Evolutionary conservation across 495 filamentous ascomycete genomes (phyloP).

Genomic region (Trypethelium eluteriae): DNA sequence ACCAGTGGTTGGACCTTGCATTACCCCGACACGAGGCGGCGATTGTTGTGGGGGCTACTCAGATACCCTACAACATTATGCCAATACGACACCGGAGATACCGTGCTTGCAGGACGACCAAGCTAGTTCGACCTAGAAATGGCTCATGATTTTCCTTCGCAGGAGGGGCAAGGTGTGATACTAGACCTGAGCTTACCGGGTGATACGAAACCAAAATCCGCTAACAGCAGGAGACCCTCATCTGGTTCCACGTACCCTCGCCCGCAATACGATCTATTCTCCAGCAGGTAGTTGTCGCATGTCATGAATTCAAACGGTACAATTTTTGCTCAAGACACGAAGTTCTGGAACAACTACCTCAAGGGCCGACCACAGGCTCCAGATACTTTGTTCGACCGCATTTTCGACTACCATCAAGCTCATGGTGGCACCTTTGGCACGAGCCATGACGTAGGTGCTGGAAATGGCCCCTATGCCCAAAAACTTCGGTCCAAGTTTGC

Average conservation of each 20-base stretch:
- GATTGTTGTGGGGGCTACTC: neutral
- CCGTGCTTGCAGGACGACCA: neutral
- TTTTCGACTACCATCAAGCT: conserved; percentile 28
- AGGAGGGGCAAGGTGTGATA: neutral
- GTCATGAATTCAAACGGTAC: neutral
- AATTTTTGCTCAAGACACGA: conserved; percentile 12
- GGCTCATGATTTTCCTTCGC: neutral
- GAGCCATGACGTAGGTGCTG: conserved; percentile 23
- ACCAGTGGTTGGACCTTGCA: neutral
- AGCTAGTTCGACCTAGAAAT: neutral
- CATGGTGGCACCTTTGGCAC: conserved; percentile 24
- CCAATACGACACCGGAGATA: neutral
- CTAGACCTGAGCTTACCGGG: neutral
- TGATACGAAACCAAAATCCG: neutral
- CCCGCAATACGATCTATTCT: neutral
- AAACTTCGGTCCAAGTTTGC: conserved; percentile 19
- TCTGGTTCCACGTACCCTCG: neutral
- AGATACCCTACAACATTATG: neutral
- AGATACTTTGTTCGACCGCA: conserved; percentile 24
- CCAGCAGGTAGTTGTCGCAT: neutral
- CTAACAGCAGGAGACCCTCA: neutral
- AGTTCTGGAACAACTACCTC: conserved; percentile 24
- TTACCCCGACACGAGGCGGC: neutral
- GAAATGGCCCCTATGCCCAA: conserved; percentile 18
- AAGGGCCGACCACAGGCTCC: conserved; percentile 23